Percentiles rank a stretch among this genome's conserved stretches.
phyloP scores from a whole-genome alignment of 352 stramenopile genomes.

The Phytophthora fragariaefolia region DNA sequence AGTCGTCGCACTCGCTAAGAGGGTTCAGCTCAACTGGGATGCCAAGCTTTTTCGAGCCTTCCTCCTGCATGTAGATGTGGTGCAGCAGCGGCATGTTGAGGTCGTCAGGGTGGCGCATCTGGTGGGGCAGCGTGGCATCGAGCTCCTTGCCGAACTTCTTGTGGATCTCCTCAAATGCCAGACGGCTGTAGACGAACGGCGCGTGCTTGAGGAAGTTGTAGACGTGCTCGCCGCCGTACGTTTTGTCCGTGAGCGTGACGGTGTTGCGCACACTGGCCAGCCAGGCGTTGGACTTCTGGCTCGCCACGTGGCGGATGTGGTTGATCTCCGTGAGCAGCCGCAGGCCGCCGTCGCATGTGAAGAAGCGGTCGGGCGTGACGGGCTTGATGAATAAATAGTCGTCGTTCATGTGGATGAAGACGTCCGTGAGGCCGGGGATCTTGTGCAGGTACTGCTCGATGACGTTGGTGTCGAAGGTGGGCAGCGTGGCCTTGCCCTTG shows the following conservation, averaged over 20 bases:
- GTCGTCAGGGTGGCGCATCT: conserved; percentile 72
- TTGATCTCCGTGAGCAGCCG: conserved; percentile 84
- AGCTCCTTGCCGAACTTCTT: conserved; percentile 66
- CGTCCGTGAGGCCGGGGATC: conserved; percentile 84
- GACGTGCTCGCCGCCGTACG: conserved; percentile 84
- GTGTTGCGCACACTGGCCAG: conserved; percentile 84
- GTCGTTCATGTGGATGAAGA: conserved; percentile 92
- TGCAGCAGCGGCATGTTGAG: conserved; percentile 86
- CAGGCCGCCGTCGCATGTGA: conserved; percentile 83
- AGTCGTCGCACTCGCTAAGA: conserved; percentile 77
- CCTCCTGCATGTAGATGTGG: conserved; percentile 88
- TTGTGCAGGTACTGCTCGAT: conserved; percentile 91
- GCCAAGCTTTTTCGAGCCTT: conserved; percentile 59
- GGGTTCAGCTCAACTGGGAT: conserved; percentile 79
- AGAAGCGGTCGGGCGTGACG: conserved; percentile 80
- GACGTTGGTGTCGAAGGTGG: conserved; percentile 85
- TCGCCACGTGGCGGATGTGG: conserved; percentile 78
- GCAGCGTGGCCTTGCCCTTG: conserved; percentile 56
- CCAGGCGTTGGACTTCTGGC: conserved; percentile 72
- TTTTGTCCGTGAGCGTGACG: conserved; percentile 63
- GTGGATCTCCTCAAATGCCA: conserved; percentile 79
- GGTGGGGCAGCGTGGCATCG: conserved; percentile 60
- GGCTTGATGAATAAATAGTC: conserved; percentile 91
- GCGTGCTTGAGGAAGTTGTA: conserved; percentile 90
- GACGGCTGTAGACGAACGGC: conserved; percentile 82